Evolutionary conservation across 176 grass and related monocot species (phyloP), one percentile per base, ranked within the genome.

Genomic region (Eleusine coracana): DNA sequence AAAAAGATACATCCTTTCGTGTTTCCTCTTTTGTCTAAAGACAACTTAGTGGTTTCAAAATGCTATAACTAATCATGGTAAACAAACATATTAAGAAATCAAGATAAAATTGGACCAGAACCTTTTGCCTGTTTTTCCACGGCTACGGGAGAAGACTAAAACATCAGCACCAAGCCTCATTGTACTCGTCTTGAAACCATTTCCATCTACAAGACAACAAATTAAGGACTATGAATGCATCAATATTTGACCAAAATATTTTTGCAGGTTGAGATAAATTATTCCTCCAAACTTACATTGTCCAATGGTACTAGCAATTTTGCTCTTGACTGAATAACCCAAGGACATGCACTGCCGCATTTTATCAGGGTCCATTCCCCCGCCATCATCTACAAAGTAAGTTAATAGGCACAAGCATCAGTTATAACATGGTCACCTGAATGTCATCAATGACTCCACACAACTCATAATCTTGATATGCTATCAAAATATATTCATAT

Each of bases 321-420:
- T 95, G 83, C 78, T 93, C 87, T 96, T 99, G 15, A 66, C 85
- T 66, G 96, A 99, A 94, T 96, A 99, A 66, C 93, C 96, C 71
- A 99, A 90, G 66, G 96, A 99, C 91, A 99, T 94, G 91, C 96
- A 99, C 58, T 99, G 91, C n/a, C 96, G 83, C 96, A 99, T 89
- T 88, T 99, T 99, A 70, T 99, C 91, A 28, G 93, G 93, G 70
- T 92, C 85, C 96, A 99, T 99, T 51, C 96, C 93, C 66, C 96
- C 91, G 70, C 96, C 96, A 79, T 96, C 86, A 92, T 99, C 96
- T 99, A 69, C 70, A 52, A 2, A 73, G 41, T 29, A 80, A 65
- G 34, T 68, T 39, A 81, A 41, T 21, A 80, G 18, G 41, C 42
- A 74, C 50, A 62, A 37, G 58, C 23, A 74, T 37, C 23, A 60